Base-by-base conservation (phyloP, 345 rosid species). In the Anastatica hierochuntica region DNA sequence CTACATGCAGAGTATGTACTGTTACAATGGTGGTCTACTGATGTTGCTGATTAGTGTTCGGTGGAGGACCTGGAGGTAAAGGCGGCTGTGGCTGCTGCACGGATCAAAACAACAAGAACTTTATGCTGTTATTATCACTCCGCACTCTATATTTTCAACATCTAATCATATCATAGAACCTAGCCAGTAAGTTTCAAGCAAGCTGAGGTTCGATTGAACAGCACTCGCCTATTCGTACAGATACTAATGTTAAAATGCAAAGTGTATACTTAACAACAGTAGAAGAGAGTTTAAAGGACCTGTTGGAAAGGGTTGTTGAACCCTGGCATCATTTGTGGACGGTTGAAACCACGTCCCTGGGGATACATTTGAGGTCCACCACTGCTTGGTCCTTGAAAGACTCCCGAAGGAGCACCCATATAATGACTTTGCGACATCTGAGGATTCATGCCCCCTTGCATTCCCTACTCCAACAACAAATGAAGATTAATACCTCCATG, bases 351-450 rank as follows among this genome's bases (percentile, higher is more conserved):
- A 55, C 90, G 80, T 15, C 92, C 82, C 30, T 83, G 92, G 4
- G 72, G 79, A 78, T 77, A 87, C 81, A 86, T 82, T 66, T 77
- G 94, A 9, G 81, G 92, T 45, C 95, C 92, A 63, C 84, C 96
- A 85, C 80, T 76, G 72, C 72, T 87, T 40, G 78, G 50, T 55
- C 88, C 77, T 21, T 77, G 89, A 67, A 76, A 85, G 42, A 77
- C 82, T 19, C 88, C 94, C 44, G 80, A 68, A 66, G 94, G 67
- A 21, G 66, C 76, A 48, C 73, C 88, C 94, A 83, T 81, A 60
- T 69, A 88, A 70, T 81, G 96, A 53, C 94, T 85, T 73, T 80
- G 98, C 57, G 78, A 78, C 76, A 79, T 50, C 11, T 79, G 83
- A 44, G 88, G 80, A 65, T 67, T 81, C 84, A 86, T 75, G 11